Evolutionary conservation across 192 early-diverging fungal genomes (phyloP), one percentile per base, ranked within the genome.

Genomic region (Coemansia sp.): DNA sequence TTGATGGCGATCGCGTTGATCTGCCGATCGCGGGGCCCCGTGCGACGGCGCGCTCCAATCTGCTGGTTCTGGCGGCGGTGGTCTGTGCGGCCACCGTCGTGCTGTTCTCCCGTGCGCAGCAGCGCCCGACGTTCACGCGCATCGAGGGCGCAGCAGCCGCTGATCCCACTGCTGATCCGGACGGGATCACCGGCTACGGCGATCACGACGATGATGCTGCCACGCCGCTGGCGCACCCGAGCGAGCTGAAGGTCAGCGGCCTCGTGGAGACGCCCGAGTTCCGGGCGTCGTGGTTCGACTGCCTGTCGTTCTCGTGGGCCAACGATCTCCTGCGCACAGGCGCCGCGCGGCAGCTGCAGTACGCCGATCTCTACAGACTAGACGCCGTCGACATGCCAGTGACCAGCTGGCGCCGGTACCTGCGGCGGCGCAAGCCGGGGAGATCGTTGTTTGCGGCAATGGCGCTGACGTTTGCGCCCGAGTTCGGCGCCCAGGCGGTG

Each of bases 241-340:
- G 61, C 8, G 78, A 71, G n/a, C 43, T 54, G 40, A 47, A 55
- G 36, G 36, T 59, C 2, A 32, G 41, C 8, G 65, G 68, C 45
- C 73, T 80, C 9, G 59, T 67, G 2, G 69, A 73, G 19, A 75
- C 76, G 1, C 72, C 68, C 41, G 83, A 85, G 52, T 55, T 36
- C 63, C 66, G 58, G 21, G 45, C 42, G 6, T 76, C 75, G 26
- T 69, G 69, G 74, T 65, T 63, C 19, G 61, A 67, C 45, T 51
- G 45, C 21, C 67, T 77, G 62, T 69, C 75, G n/a, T 92, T 90
- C 61, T 63, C 69, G 19, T 90, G 88, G 85, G 63, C 86, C 4
- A 88, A 85, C 72, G 67, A 84, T 10, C 52, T 95, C 16, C 73
- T 95, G 57, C 67, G 77, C 10, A 72, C 80, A 8, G 90, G 85